Conservation (phyloP, 2,329 filamentous ascomycete species). For the Penicillium sp. region DNA sequence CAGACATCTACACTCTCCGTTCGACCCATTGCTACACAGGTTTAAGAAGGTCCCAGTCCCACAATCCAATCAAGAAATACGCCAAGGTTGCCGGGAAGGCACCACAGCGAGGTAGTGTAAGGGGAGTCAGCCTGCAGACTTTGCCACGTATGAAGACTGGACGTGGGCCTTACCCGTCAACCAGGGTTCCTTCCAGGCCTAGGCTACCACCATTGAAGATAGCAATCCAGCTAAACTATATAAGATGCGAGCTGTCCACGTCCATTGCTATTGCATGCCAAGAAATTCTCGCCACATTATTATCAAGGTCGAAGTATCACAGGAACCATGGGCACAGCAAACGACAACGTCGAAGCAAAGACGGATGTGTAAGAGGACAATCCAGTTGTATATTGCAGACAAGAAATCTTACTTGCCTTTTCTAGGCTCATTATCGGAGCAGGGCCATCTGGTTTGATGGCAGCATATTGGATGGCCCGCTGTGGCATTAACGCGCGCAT, state of each 20-base stretch:
- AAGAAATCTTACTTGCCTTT: neutral
- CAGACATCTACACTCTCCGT: neutral
- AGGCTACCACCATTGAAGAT: neutral
- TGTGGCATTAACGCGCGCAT: constrained; percentile 58
- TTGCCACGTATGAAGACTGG: neutral
- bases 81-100: neutral
- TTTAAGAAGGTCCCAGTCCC: neutral
- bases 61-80: neutral
- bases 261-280: neutral
- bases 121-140: neutral
- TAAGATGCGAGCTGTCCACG: neutral
- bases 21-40: neutral
- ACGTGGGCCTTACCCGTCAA: neutral
- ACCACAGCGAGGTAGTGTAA: neutral
- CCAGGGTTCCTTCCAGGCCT: neutral
- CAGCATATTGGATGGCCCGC: constrained; percentile 58
- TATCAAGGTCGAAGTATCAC: neutral
- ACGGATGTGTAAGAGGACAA: constrained; percentile 26
- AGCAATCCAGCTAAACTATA: neutral
- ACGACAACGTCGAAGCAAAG: constrained; percentile 14
- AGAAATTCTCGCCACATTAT: neutral
- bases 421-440: constrained; percentile 54
- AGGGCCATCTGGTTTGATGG: constrained; percentile 57
- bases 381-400: neutral
- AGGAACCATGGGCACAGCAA: constrained; percentile 6